phyloP scores from a whole-genome alignment of 345 rosid species.

The Anacardium occidentale region DNA sequence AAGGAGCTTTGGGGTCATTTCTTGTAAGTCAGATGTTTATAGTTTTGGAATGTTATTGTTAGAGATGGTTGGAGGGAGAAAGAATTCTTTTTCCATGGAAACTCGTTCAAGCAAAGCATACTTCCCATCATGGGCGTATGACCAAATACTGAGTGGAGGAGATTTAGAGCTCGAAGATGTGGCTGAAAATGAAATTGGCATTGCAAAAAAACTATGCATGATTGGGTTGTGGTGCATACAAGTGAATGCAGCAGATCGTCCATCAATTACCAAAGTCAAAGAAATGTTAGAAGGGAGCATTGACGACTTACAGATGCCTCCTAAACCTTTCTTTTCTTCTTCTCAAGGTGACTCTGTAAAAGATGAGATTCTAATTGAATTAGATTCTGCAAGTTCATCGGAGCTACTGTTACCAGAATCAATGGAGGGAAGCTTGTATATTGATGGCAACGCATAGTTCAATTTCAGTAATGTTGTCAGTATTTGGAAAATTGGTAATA shows the following conservation, averaged over 20 bases:
- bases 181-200: conserved; percentile 3
- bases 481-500: too few species aligned
- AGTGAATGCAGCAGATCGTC: conserved; percentile 5
- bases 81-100: background rate
- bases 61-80: conserved; percentile 27
- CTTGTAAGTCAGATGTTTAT: conserved; percentile 35
- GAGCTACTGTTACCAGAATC: background rate
- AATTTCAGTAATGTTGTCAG: too few species aligned
- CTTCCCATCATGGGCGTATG: conserved; percentile 13
- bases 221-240: conserved; percentile 11
- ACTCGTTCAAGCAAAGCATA: conserved; percentile 8
- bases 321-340: conserved; percentile 30
- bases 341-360: background rate
- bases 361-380: background rate
- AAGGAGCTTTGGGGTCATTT: conserved; percentile 19
- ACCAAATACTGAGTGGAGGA: background rate
- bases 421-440: background rate
- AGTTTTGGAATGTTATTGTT: conserved; percentile 32
- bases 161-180: background rate
- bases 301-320: conserved; percentile 31
- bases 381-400: background rate
- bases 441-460: too few species aligned
- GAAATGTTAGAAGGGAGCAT: conserved; percentile 16
- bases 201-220: conserved; percentile 4
- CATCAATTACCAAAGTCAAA: conserved; percentile 14